Evolutionary conservation across 2,329 filamentous ascomycete species (phyloP), one percentile per base, ranked within the genome.

Genomic region (Malbranchea zuffiana): DNA sequence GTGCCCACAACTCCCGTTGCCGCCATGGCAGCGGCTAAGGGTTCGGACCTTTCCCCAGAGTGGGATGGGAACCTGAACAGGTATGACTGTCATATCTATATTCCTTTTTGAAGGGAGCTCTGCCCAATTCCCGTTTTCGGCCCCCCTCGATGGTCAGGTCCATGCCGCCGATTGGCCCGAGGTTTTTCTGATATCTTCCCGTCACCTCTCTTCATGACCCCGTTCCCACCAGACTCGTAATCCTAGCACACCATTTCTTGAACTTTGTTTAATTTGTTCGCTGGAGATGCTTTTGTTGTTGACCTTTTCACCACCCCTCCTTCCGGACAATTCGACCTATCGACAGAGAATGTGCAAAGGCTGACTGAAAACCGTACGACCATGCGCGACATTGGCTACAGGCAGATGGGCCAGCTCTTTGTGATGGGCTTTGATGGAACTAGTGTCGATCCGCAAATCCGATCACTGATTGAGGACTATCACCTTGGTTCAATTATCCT

Each of bases 401-500:
- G 63, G 51, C 63, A 66, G 52, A 65, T 67, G 56, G 71, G 71
- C 48, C 71, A 74, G 62, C 59, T 75, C 48, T 74, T 75, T 57
- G 74, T 75, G 68, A 77, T 78, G 73, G 75, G 75, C 53, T 79
- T 78, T 52, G 75, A 79, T 62, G 75, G 75, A 32, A 76, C 73
- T 28, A 64, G 67, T 28, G 71, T 78, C 39, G 76, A 72, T 46
- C 71, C 72, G 35, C 70, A 78, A 55, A 77, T 79, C 49, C 69
- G 67, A 47, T 68, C 68, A 31, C 66, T 79, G 28, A 78, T 79
- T 48, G 68, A 76, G 50, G 63, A 77, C 46, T 70, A 78, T 56
- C 82, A 96, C 57, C 70, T 98, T 32, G 90, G 90, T 39, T 90
- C 85, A 35, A 82, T 96, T 52, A 53, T 74, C 63, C 57, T 79